phyloP scores from a whole-genome alignment of 2,329 filamentous ascomycete genomes.

The Trichoderma gracile region DNA sequence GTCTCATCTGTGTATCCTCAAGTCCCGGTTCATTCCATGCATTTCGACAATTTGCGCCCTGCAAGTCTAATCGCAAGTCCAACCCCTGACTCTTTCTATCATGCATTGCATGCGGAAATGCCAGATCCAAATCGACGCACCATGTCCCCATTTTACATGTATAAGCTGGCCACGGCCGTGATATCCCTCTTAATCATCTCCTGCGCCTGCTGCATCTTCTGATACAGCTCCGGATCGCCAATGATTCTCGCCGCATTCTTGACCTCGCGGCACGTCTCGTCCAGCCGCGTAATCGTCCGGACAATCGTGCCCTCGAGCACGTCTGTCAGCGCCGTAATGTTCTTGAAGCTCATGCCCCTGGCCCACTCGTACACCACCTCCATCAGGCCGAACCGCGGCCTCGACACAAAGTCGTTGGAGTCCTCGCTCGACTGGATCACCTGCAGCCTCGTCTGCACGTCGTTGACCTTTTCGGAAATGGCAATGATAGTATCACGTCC shows the following conservation, averaged over 20 bases:
- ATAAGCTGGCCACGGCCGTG: conserved; percentile 83
- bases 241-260: conserved; percentile 96
- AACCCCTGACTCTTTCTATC: neutral
- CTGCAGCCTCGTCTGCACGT: conserved; percentile 84
- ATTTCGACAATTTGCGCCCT: neutral
- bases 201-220: conserved; percentile 96
- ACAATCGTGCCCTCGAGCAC: conserved; percentile 98
- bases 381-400: conserved; percentile 87
- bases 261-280: conserved; percentile 95
- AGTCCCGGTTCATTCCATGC: neutral
- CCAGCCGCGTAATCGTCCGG: conserved; percentile 85
- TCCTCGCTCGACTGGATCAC: conserved; percentile 90
- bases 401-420: conserved; percentile 85
- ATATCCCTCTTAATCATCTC: conserved; percentile 98
- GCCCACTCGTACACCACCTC: conserved; percentile 99
- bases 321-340: conserved; percentile 93
- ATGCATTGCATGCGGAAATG: neutral
- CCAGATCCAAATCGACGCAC: neutral
- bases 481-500: conserved; percentile 84
- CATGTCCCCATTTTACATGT: conserved; percentile 61
- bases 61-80: neutral
- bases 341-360: conserved; percentile 95
- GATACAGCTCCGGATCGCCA: conserved; percentile 87
- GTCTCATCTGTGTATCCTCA: neutral
- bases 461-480: conserved; percentile 90